Evolutionary conservation across 805 yeast species (phyloP), one percentile per base, ranked within the genome.

Genomic region (Candida michaelii): DNA sequence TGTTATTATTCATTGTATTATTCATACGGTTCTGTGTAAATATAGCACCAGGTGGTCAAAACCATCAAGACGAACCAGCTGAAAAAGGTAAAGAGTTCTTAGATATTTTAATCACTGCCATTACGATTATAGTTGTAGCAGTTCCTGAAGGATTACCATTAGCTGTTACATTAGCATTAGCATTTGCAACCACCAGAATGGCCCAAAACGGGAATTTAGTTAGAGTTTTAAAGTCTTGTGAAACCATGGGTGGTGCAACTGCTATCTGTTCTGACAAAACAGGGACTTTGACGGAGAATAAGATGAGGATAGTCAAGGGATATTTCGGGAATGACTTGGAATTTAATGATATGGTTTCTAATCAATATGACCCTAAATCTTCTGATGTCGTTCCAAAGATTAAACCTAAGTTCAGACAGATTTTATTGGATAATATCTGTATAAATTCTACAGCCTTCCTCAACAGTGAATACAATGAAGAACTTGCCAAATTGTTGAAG

Each of bases 71-170:
- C 36, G 44, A 75, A 5, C 60, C 78, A 0, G 78, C 96, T 6
- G 78, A 82, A 56, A 90, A 89, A 66, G 97, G 96, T 51, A 80
- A 87, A 42, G 77, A 76, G 51, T 90, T 90, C 53, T 71, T 93
- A 69, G 83, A 88, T 55, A 86, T 91, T 43, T 72, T 93, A 46
- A 93, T 93, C 56, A 88, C 93, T 17, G 85, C 98, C 1, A 85
- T 93, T 46, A 89, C 99, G 0, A 77, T 93, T 53, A 82, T 93
- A 21, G 99, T 91, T 12, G 99, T 93, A 39, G 99, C 99, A 0
- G 96, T 93, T n/a, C 99, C 99, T 3, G 99, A 93, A 66, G 99
- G 99, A 48, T 76, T 93, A 44, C 99, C 99, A 1, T 72, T 93
- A 43, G 99, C 99, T 2, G 99, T 93, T 13, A 93, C 99, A 1